Conservation (phyloP, 1,139 yeast genomes). For the Pichiaceae sp. region DNA sequence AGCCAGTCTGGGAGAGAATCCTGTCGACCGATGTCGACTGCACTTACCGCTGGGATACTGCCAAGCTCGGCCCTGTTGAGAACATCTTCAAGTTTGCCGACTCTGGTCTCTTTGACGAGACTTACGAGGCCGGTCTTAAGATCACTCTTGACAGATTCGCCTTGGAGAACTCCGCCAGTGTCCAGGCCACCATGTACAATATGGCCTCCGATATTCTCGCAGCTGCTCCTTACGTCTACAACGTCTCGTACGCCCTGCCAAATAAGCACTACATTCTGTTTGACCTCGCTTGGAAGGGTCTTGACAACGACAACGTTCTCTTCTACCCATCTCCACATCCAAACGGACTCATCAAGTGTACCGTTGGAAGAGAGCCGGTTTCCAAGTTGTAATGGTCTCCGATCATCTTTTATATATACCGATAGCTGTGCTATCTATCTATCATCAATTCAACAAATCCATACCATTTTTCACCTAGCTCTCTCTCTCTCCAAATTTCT, state of each 20-base stretch:
- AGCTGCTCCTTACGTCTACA: conserved; percentile 44
- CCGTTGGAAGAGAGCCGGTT: conserved; percentile 61
- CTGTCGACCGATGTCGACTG: conserved; percentile 83
- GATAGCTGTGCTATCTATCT: no score
- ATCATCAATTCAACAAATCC: background rate
- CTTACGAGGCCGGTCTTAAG: conserved; percentile 53
- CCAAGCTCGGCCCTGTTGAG: conserved; percentile 40
- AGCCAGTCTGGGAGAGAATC: conserved; percentile 77
- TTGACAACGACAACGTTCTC: conserved; percentile 69
- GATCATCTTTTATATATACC: background rate
- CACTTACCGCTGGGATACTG: conserved; percentile 57
- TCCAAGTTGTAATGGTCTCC: conserved; percentile 30
- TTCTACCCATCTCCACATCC: conserved; percentile 91
- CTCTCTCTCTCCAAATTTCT: no score
- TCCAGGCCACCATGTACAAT: conserved; percentile 93
- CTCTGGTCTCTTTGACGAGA: conserved; percentile 47
- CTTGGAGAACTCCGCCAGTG: conserved; percentile 78
- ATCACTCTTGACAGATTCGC: conserved; percentile 76
- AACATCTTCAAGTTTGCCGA: conserved; percentile 46
- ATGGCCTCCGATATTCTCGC: conserved; percentile 70
- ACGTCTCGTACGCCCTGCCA: conserved; percentile 71
- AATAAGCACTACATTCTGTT: conserved; percentile 83
- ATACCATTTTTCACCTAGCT: conserved; percentile 5
- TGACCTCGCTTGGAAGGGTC: conserved; percentile 79
- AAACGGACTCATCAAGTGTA: conserved; percentile 80